Evolutionary conservation across 176 grass and related monocot genomes (phyloP), one percentile per base, ranked within the genome.

Genomic region (Thinopyrum elongatum): DNA sequence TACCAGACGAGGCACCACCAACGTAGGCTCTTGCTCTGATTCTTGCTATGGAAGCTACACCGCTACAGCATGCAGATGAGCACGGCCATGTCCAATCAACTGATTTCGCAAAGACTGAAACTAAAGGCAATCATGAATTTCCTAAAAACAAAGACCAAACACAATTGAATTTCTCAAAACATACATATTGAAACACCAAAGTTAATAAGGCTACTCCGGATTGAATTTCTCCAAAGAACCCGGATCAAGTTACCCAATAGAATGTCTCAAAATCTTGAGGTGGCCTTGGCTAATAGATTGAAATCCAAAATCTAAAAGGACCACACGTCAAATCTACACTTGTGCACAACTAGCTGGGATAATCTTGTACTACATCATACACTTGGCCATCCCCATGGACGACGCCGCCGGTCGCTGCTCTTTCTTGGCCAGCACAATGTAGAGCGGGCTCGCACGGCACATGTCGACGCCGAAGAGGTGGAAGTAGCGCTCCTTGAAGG

Each of bases 371-470:
- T 46, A 46, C 44, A 46, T 46, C 44, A 4, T 47, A 5, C 46
- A 47, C 1, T 16, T 16, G 22, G 11, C 23, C 72, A 47, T 29
- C 42, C 72, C 42, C 16, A 17, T 15, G 23, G 8, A 42, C n/a
- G 41, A 44, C 11, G 41, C 41, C 11, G 41, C 11, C 41, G 41
- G 41, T 3, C 41, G 41, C 41, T 44, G 41, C 41, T 78, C 11
- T 57, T 78, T 78, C 29, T 74, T 80, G 80, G 87, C 15, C 26
- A 92, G 65, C 39, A 74, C 39, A 27, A 93, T 16, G 53, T 84
- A 83, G 25, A 97, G 81, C 12, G 15, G 38, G 33, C 94, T 88
- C 25, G 84, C 82, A 75, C 13, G 58, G 47, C 46, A 44, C 77
- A 97, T 51, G 68, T 38, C 77, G 21, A 0, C 2, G 39, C 74